Evolutionary conservation across 2,329 filamentous ascomycete species (phyloP), one percentile per base, ranked within the genome.

Genomic region (Penicillium occitanis): DNA sequence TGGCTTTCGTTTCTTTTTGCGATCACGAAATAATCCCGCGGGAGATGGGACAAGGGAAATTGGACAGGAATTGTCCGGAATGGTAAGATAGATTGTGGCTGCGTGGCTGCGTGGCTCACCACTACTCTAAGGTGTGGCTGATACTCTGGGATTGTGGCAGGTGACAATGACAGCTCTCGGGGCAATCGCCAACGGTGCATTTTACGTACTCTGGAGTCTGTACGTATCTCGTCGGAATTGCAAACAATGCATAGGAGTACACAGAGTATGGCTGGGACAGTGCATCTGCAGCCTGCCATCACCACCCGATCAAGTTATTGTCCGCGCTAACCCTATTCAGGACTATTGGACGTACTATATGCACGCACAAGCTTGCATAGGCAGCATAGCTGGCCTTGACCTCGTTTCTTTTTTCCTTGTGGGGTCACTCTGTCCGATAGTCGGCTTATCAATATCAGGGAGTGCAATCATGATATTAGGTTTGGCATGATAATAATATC

Each of bases 231-330:
- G n/a, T n/a, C 48, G 48, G 25, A 30, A 51, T 7, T 51, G 48
- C 25, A 51, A 7, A 17, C 48, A n/a, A 17, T 51, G 13, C 48
- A 50, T 50, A 28, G 28, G 28, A 13, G 28, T 50, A 28, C 28
- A 25, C 44, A 6, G 19, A 42, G 40, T 48, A 28, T 51, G 50
- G 50, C 48, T 51, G 50, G n/a, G 50, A 53, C 17, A 53, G 14
- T 35, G 50, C 30, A 55, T 33, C 51, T 55, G 28, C 50, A 55
- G 50, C 50, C 48, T 51, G 48, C 48, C 48, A 51, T 17, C 48
- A 51, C 22, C 14, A n/a, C 40, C 40, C 42, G n/a, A 46, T 10
- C n/a, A 19, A n/a, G 2, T 48, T 50, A 10, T 30, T 51, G 28
- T 6, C 5, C 10, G 46, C 25, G 30, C 51, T 55, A 55, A 17